A percentile compares a stretch with the other conserved stretches of the same genome.
Evolutionary conservation across 257 asterid genomes (phyloP).

Genomic region (Henckelia pumila): DNA sequence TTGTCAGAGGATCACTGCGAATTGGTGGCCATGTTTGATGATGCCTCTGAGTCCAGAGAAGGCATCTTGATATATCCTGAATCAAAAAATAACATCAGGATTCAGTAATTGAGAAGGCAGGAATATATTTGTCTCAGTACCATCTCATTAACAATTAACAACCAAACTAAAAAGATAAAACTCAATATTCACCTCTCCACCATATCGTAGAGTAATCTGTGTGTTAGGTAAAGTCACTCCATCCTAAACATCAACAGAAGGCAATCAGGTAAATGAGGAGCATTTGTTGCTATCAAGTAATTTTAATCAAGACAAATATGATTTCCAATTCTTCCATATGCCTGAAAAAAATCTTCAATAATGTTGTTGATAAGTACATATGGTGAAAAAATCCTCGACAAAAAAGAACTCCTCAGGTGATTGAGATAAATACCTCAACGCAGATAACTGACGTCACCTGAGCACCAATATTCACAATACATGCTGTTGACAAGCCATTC

Average conservation of each 20-base stretch:
- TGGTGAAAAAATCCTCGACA: background rate
- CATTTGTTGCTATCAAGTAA: slow-evolving; percentile 17
- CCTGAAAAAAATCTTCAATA: slow-evolving; percentile 10
- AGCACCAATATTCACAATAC: slow-evolving; percentile 92
- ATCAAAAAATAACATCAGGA: slow-evolving; percentile 26
- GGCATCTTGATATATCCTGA: slow-evolving; percentile 95
- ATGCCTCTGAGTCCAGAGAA: slow-evolving; percentile 98
- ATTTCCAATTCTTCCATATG: slow-evolving; percentile 15
- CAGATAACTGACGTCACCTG: slow-evolving; percentile 92
- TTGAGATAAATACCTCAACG: slow-evolving; percentile 59
- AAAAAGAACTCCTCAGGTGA: slow-evolving; percentile 13
- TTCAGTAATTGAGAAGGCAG: slow-evolving; percentile 11
- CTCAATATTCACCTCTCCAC: slow-evolving; percentile 84
- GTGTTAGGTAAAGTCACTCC: slow-evolving; percentile 81
- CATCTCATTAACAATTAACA: slow-evolving; percentile 8
- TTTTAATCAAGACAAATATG: slow-evolving; percentile 19
- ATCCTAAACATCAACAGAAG: slow-evolving; percentile 62
- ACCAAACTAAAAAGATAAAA: slow-evolving; percentile 15
- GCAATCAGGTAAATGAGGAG: slow-evolving; percentile 24
- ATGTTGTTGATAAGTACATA: background rate
- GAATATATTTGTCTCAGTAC: slow-evolving; percentile 11
- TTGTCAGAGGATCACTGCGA: slow-evolving; percentile 87
- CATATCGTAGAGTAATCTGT: slow-evolving; percentile 74
- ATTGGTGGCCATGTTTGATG: slow-evolving; percentile 98
- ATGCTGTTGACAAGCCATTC: slow-evolving; percentile 92